phyloP scores from a whole-genome alignment of 768 basidiomycete genomes.

The Boletus sp. region DNA sequence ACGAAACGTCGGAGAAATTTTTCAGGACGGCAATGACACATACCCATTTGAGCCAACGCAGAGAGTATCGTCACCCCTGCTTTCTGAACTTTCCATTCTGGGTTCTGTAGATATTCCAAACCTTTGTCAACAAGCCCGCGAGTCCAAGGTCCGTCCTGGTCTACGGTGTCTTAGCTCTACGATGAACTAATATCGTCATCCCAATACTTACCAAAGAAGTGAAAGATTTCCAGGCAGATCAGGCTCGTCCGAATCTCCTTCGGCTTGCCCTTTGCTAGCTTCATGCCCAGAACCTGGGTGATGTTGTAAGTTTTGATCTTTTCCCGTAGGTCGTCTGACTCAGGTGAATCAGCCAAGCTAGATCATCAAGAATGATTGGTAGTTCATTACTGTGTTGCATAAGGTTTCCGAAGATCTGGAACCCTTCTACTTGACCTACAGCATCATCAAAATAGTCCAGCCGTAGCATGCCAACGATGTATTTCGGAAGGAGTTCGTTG shows the following conservation, averaged over 20 bases:
- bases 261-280: constrained; percentile 14
- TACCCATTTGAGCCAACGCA: constrained; percentile 22
- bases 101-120: constrained; percentile 2
- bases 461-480: constrained; percentile 21
- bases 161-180: constrained; percentile 7
- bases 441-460: constrained; percentile 26
- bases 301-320: constrained; percentile 15
- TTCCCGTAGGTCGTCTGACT: constrained; percentile 14
- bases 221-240: constrained; percentile 24
- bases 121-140: no score
- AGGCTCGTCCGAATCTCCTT: constrained; percentile 21
- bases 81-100: constrained; percentile 21
- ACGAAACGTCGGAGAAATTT: not conserved
- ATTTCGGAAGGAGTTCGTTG: constrained; percentile 4
- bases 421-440: constrained; percentile 20
- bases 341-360: not conserved
- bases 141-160: constrained; percentile 12
- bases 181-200: no score
- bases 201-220: not conserved
- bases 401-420: constrained; percentile 22
- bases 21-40: not conserved
- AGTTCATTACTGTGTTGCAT: constrained; percentile 16
- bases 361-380: not conserved
- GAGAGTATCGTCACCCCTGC: constrained; percentile 24
- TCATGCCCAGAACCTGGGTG: constrained; percentile 15